These are phyloP conservation scores for Starmerella riodocensis DNA, from an alignment of 805 yeast species.

Conservation along the genomic window DNA sequence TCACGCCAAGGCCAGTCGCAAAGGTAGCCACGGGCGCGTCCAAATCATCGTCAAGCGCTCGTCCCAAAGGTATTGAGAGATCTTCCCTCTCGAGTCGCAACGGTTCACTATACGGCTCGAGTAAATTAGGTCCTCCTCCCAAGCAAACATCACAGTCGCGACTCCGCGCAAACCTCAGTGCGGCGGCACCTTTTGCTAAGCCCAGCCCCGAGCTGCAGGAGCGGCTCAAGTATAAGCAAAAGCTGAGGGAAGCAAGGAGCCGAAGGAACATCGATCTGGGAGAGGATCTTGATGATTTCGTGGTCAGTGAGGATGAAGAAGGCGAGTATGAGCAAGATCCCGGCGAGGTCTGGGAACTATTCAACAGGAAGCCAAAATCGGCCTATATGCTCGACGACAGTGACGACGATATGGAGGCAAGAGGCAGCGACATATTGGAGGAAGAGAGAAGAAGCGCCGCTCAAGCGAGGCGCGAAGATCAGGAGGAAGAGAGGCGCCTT, in stretches of 20 bases:
- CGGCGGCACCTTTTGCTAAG: constrained; percentile 20
- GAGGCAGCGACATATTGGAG: constrained; percentile 73
- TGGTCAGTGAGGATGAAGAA: constrained; percentile 45
- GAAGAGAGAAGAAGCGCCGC: constrained; percentile 64
- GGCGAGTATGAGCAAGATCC: constrained; percentile 9
- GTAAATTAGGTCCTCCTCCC: too few relatives aligned
- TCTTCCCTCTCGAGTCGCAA: too few relatives aligned
- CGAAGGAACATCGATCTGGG: constrained; percentile 7
- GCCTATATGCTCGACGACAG: constrained; percentile 37
- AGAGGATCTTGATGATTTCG: constrained; percentile 41
- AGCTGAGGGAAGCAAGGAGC: constrained; percentile 1
- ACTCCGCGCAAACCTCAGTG: neutral
- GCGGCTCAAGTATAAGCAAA: too few relatives aligned
- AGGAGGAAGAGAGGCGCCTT: constrained; percentile 41
- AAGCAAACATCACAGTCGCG: too few relatives aligned
- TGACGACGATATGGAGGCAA: constrained; percentile 78
- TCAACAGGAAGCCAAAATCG: constrained; percentile 41
- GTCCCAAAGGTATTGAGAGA: too few relatives aligned
- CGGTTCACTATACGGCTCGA: too few relatives aligned
- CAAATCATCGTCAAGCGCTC: too few relatives aligned
- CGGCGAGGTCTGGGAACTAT: constrained; percentile 72
- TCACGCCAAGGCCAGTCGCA: too few relatives aligned
- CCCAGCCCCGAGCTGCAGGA: constrained; percentile 19
- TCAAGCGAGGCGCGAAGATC: constrained; percentile 65
- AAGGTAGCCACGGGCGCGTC: too few relatives aligned